Percentiles rank a stretch among this genome's conserved stretches.
Evolutionary conservation across 768 basidiomycete genomes (phyloP).

Genomic region (Podaxis sp.): DNA sequence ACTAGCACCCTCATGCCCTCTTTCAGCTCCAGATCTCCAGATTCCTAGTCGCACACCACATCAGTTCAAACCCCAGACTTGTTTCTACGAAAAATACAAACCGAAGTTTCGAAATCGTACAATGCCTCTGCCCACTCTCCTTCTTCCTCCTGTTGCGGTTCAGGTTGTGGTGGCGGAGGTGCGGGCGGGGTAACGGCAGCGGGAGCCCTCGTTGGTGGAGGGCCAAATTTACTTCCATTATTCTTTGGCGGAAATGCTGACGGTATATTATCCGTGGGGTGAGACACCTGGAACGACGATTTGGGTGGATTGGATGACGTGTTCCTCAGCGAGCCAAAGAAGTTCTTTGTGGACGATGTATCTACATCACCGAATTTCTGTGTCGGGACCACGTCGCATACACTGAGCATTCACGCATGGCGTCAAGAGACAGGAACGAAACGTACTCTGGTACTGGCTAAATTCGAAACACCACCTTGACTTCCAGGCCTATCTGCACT

Average conservation of each 20-base stretch:
- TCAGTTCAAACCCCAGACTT: neutral
- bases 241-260: conserved; percentile 43
- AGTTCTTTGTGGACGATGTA: conserved; percentile 45
- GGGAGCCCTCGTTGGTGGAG: conserved; percentile 46
- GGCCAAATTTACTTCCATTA: conserved; percentile 36
- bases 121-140: conserved; percentile 80
- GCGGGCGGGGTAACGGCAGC: conserved; percentile 23
- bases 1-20: conserved; percentile 61
- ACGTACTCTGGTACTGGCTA: conserved; percentile 6
- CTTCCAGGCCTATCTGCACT: conserved; percentile 17
- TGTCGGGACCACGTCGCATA: neutral
- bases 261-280: conserved; percentile 18
- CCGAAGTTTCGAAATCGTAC: conserved; percentile 72
- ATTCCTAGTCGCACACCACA: conserved; percentile 45
- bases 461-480: conserved; percentile 9
- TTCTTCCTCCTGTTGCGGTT: conserved; percentile 32
- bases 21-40: conserved; percentile 61
- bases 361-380: conserved; percentile 66
- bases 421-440: neutral
- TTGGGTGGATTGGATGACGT: conserved; percentile 10
- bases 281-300: neutral
- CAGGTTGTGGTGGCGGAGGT: conserved; percentile 32
- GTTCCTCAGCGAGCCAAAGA: conserved; percentile 45
- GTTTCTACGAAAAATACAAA: conserved; percentile 24
- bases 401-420: neutral